These are phyloP conservation scores for Lupinus albus DNA, from an alignment of 306 rosid species.

Conservation along the genomic window DNA sequence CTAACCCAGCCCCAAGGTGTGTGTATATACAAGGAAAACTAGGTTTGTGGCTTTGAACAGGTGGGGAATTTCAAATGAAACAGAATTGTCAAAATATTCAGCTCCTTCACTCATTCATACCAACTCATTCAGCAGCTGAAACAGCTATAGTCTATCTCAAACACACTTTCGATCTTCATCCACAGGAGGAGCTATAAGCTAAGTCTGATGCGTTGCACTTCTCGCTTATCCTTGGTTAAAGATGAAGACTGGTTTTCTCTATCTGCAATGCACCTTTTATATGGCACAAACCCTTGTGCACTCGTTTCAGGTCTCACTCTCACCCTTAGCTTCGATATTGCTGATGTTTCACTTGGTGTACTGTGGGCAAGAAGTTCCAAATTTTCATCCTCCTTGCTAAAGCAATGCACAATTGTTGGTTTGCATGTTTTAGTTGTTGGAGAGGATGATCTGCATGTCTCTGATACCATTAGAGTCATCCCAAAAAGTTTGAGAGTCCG, in stretches of 20 bases:
- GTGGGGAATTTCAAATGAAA: constrained; percentile 34
- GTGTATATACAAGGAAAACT: no score
- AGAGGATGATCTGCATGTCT: constrained; percentile 42
- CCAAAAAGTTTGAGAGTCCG: constrained; percentile 82
- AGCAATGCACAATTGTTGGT: no score
- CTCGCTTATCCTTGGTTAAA: constrained; percentile 2
- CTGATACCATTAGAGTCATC: constrained; percentile 52
- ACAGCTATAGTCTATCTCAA: constrained; percentile 25
- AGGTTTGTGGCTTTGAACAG: constrained; percentile 36
- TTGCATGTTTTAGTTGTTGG: constrained; percentile 22
- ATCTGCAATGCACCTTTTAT: constrained; percentile 56
- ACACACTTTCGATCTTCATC: no score
- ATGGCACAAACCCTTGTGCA: constrained; percentile 73
- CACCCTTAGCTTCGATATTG: constrained; percentile 39
- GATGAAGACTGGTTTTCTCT: constrained; percentile 41
- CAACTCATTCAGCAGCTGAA: constrained; percentile 24
- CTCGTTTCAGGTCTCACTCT: constrained; percentile 41
- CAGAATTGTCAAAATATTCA: constrained; percentile 39
- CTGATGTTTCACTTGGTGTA: constrained; percentile 32
- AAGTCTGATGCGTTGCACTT: constrained; percentile 44
- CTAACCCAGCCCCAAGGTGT: background rate
- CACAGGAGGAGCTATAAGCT: constrained; percentile 43
- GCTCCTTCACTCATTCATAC: constrained; percentile 10
- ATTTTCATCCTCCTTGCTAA: no score
- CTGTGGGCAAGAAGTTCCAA: background rate